Evolutionary conservation across 2,329 filamentous ascomycete genomes (phyloP).

Genomic region (Leptographium wingfieldii): DNA sequence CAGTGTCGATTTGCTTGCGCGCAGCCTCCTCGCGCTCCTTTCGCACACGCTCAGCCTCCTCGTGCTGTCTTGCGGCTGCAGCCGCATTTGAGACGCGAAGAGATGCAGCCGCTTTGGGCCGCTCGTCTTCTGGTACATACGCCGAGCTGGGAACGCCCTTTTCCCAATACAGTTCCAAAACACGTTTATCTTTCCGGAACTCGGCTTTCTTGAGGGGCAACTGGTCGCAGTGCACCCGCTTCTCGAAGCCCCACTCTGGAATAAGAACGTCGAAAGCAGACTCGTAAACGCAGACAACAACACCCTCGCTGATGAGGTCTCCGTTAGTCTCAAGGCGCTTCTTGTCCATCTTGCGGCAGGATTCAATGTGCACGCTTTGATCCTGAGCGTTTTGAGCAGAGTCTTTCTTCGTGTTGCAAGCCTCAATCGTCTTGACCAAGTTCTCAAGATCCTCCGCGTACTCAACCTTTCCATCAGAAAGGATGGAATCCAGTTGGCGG

Average conservation of each 20-base stretch:
- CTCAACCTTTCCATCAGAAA: slow-evolving; percentile 71
- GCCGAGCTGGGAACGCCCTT: slow-evolving; percentile 95
- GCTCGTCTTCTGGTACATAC: slow-evolving; percentile 93
- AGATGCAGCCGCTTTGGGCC: slow-evolving; percentile 68
- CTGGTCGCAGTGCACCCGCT: slow-evolving; percentile 97
- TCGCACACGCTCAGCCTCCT: slow-evolving; percentile 66
- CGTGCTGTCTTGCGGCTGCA: slow-evolving; percentile 66
- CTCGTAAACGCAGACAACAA: slow-evolving; percentile 95
- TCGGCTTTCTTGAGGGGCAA: slow-evolving; percentile 98
- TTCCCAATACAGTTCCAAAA: slow-evolving; percentile 98
- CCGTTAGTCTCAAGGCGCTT: slow-evolving; percentile 75
- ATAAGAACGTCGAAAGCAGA: slow-evolving; percentile 97
- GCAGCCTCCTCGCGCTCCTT: slow-evolving; percentile 85
- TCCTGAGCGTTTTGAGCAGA: slow-evolving; percentile 95
- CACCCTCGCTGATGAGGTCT: slow-evolving; percentile 88
- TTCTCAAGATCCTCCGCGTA: slow-evolving; percentile 82
- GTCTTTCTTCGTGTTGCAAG: slow-evolving; percentile 98
- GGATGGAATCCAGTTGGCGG: slow-evolving; percentile 77
- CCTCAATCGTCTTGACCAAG: slow-evolving; percentile 82
- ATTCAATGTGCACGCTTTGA: slow-evolving; percentile 97
- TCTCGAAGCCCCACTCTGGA: slow-evolving; percentile 97
- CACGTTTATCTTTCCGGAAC: slow-evolving; percentile 88
- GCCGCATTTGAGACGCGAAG: slow-evolving; percentile 63
- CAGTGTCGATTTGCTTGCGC: slow-evolving; percentile 87
- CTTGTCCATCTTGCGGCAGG: slow-evolving; percentile 91